phyloP scores from a whole-genome alignment of 2,329 filamentous ascomycete genomes.

The Epichloe sp. region DNA sequence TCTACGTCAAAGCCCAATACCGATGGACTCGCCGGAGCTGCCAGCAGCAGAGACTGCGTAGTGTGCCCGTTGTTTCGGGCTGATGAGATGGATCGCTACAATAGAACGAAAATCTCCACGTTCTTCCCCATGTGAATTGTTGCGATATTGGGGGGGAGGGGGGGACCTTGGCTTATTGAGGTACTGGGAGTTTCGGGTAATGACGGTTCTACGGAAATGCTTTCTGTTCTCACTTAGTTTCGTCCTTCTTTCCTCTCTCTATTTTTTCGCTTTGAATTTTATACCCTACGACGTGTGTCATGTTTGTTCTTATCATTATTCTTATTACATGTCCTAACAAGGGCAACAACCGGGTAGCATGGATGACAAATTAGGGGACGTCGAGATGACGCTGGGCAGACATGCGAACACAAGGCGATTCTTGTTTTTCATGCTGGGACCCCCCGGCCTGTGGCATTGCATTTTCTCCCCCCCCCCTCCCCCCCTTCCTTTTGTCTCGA shows the following conservation, averaged over 20 bases:
- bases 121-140: no score
- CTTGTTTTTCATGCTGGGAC: background rate
- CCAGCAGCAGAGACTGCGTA: constrained; percentile 17
- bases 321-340: background rate
- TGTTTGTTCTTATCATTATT: background rate
- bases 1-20: constrained; percentile 24
- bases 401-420: background rate
- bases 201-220: constrained; percentile 5
- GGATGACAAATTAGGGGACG: background rate
- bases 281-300: constrained; percentile 5
- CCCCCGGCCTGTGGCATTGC: background rate
- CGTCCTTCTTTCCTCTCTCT: background rate
- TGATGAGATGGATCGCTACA: background rate
- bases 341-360: background rate
- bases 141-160: background rate
- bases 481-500: background rate
- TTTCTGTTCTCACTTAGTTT: background rate
- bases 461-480: background rate
- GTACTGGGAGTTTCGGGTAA: constrained; percentile 8
- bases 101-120: no score
- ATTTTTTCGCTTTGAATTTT: background rate
- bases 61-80: background rate
- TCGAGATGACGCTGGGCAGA: background rate
- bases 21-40: constrained; percentile 9
- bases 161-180: background rate